Conservation (phyloP, 192 early-diverging fungal genomes). For the Thamnidium elegans region DNA sequence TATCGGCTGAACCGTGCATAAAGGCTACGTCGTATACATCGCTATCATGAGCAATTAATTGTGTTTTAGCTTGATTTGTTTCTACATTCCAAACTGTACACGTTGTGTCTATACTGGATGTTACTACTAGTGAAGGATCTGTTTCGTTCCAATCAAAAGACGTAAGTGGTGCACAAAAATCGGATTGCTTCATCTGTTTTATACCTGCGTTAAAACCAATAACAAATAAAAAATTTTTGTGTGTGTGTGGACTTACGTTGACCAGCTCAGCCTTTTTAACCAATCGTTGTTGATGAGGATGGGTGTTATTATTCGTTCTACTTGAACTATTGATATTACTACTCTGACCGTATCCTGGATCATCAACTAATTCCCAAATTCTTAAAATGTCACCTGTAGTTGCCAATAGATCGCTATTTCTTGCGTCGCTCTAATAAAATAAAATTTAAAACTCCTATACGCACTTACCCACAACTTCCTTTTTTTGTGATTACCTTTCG, state of each 20-base stretch:
- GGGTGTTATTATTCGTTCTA: slow-evolving; percentile 27
- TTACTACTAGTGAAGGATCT: slow-evolving; percentile 82
- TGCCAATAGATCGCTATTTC: slow-evolving; percentile 73
- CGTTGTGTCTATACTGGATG: slow-evolving; percentile 97
- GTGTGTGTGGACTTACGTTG: slow-evolving; percentile 66
- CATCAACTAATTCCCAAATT: slow-evolving; percentile 83
- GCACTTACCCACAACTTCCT: neutral
- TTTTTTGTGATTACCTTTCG: slow-evolving; percentile 44
- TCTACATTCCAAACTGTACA: slow-evolving; percentile 99
- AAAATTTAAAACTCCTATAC: slow-evolving; percentile 9
- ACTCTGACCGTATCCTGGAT: slow-evolving; percentile 28
- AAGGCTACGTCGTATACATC: slow-evolving; percentile 99
- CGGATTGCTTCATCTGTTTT: slow-evolving; percentile 55
- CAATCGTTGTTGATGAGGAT: slow-evolving; percentile 34
- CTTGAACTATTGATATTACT: slow-evolving; percentile 33
- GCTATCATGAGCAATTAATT: slow-evolving; percentile 98
- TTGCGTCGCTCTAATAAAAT: slow-evolving; percentile 13
- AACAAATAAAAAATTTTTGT: neutral
- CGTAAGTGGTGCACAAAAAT: slow-evolving; percentile 87
- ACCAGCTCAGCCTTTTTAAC: slow-evolving; percentile 51
- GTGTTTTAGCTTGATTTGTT: slow-evolving; percentile 95
- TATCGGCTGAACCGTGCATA: slow-evolving; percentile 72
- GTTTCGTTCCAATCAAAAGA: slow-evolving; percentile 97
- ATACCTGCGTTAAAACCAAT: neutral
- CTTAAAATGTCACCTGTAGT: slow-evolving; percentile 85